Evolutionary conservation across 2,329 filamentous ascomycete genomes (phyloP).

Genomic region (Aspergillus sp.): DNA sequence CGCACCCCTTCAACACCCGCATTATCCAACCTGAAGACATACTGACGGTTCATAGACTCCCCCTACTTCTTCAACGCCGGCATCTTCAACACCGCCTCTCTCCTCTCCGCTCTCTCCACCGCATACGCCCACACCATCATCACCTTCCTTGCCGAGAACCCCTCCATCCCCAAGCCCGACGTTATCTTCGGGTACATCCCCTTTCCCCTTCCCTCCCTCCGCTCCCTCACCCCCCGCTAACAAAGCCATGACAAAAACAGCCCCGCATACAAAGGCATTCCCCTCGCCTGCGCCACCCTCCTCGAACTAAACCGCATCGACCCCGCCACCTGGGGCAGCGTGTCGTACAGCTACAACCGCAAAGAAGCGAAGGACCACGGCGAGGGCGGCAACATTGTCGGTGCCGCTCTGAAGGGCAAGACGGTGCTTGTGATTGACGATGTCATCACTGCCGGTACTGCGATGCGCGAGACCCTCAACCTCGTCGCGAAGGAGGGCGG

Average conservation of each 20-base stretch:
- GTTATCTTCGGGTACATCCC: conserved; percentile 70
- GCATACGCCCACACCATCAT: conserved; percentile 68
- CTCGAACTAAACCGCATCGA: conserved; percentile 74
- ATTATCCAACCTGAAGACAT: neutral
- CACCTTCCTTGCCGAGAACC: conserved; percentile 35
- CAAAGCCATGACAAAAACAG: neutral
- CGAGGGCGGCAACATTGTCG: conserved; percentile 91
- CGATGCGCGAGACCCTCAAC: conserved; percentile 85
- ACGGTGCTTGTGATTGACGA: conserved; percentile 90
- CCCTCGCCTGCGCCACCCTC: conserved; percentile 75
- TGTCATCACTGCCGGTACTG: conserved; percentile 93
- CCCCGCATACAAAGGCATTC: conserved; percentile 96
- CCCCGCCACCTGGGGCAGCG: conserved; percentile 60
- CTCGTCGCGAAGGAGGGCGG: conserved; percentile 88
- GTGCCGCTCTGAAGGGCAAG: conserved; percentile 80
- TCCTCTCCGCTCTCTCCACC: conserved; percentile 74
- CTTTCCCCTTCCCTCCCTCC: neutral
- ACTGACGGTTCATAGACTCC: conserved; percentile 50
- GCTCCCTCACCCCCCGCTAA: no score
- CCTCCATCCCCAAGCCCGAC: conserved; percentile 63
- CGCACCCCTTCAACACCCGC: neutral
- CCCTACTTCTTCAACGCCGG: conserved; percentile 99
- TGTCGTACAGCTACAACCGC: conserved; percentile 88
- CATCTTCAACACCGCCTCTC: conserved; percentile 77
- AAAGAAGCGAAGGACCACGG: conserved; percentile 97